phyloP scores from a whole-genome alignment of 1,284 basidiomycete species.

The Coniferiporia sulphurascens region DNA sequence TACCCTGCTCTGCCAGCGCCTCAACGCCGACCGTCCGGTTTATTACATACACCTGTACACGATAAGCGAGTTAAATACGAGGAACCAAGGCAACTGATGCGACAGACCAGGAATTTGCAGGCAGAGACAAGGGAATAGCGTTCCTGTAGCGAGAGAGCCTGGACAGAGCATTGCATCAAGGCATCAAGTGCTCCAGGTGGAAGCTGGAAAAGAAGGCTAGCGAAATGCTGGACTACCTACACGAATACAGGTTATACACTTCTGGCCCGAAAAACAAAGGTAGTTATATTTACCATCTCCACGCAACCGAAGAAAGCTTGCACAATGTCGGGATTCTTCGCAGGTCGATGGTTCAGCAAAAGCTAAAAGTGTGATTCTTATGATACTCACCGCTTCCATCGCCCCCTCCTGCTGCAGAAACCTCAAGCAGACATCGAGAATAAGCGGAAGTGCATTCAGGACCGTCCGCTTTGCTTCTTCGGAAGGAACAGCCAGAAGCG shows the following conservation, averaged over 20 bases:
- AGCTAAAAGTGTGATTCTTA: not conserved
- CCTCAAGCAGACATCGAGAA: conserved; percentile 58
- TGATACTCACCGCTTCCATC: conserved; percentile 62
- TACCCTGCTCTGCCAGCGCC: conserved; percentile 43
- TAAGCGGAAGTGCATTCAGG: conserved; percentile 46
- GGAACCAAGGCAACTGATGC: not conserved
- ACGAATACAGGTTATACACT: not conserved
- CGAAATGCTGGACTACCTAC: conserved; percentile 72
- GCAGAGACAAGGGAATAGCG: conserved; percentile 82
- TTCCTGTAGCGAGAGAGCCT: conserved; percentile 73
- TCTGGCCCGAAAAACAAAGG: too few species aligned
- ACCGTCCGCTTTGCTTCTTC: conserved; percentile 44
- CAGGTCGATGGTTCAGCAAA: not conserved
- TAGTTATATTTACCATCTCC: conserved; percentile 47
- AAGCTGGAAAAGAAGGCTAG: conserved; percentile 62
- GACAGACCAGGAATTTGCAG: conserved; percentile 73
- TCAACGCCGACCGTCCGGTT: conserved; percentile 54
- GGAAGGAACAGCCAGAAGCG: conserved; percentile 37
- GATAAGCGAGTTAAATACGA: not conserved
- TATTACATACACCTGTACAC: conserved; percentile 50
- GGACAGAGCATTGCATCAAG: conserved; percentile 68
- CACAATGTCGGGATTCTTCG: conserved; percentile 83
- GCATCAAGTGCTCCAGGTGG: conserved; percentile 64
- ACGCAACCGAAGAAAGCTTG: conserved; percentile 83
- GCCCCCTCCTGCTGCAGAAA: conserved; percentile 53